phyloP scores from a whole-genome alignment of 129 eudicot genomes.

The Arctium lappa region DNA sequence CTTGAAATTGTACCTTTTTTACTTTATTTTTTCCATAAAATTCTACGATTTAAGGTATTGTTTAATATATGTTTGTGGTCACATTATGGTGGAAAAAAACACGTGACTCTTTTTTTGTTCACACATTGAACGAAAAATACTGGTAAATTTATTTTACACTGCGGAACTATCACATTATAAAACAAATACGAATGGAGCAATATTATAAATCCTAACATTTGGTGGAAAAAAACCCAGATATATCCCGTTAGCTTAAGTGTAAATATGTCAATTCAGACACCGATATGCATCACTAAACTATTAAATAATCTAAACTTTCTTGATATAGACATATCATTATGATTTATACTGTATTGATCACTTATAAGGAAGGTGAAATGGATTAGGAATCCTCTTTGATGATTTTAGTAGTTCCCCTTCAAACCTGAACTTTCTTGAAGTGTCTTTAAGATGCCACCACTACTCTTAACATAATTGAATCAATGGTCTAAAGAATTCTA shows the following conservation, averaged over 20 bases:
- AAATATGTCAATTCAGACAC: slow-evolving; percentile 52
- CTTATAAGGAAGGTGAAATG: slow-evolving; percentile 24
- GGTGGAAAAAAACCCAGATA: not conserved
- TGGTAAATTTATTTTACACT: too few relatives aligned
- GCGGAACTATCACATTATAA: too few relatives aligned
- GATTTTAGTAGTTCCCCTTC: slow-evolving; percentile 26
- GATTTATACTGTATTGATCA: not conserved
- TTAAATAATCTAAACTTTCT: slow-evolving; percentile 22
- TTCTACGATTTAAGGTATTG: too few relatives aligned
- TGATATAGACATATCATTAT: slow-evolving; percentile 22
- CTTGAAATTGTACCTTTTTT: too few relatives aligned
- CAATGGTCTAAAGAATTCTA: not conserved
- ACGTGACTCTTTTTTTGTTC: too few relatives aligned
- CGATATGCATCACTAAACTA: slow-evolving; percentile 23
- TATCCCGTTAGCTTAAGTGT: slow-evolving; percentile 23
- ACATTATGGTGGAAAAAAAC: too few relatives aligned
- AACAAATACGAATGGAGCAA: too few relatives aligned
- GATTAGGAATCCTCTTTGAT: slow-evolving; percentile 12
- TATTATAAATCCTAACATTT: too few relatives aligned
- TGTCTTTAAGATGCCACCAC: not conserved
- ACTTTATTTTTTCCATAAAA: too few relatives aligned
- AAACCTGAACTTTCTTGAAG: slow-evolving; percentile 15
- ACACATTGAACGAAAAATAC: too few relatives aligned
- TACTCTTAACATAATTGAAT: not conserved
- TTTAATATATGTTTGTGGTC: too few relatives aligned